phyloP scores from a whole-genome alignment of 805 yeast species.

The Sungouiozyma intestinalis region DNA sequence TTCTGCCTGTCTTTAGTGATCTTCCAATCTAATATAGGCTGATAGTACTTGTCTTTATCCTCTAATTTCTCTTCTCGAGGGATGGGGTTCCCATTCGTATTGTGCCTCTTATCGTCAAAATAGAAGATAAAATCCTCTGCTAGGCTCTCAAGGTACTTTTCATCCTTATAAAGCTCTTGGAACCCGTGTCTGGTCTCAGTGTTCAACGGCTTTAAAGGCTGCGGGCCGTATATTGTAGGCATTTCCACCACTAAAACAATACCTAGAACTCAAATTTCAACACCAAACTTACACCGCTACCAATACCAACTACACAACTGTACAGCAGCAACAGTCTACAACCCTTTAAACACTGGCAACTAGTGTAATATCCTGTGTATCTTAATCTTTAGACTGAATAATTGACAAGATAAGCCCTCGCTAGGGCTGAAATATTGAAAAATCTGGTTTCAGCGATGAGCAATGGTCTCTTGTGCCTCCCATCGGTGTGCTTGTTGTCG shows the following conservation, averaged over 20 bases:
- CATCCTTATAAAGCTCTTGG: slow-evolving; percentile 41
- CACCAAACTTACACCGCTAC: background rate
- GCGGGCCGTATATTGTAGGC: slow-evolving; percentile 26
- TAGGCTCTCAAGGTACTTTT: slow-evolving; percentile 43
- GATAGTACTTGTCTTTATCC: slow-evolving; percentile 41
- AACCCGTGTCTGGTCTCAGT: slow-evolving; percentile 59
- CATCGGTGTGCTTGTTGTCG: too few species aligned
- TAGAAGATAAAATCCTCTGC: slow-evolving; percentile 69
- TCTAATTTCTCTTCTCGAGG: slow-evolving; percentile 40
- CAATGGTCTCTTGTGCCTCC: too few species aligned
- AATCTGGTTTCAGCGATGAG: too few species aligned
- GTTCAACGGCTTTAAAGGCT: slow-evolving; percentile 39
- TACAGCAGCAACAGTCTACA: too few species aligned
- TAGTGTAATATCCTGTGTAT: too few species aligned
- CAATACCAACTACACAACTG: too few species aligned
- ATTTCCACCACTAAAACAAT: slow-evolving; percentile 5
- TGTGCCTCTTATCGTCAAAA: slow-evolving; percentile 86
- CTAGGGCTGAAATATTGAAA: background rate
- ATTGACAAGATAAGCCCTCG: background rate
- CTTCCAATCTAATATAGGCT: slow-evolving; percentile 83
- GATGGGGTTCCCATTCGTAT: slow-evolving; percentile 76
- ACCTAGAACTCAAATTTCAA: background rate
- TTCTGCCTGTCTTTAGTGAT: slow-evolving; percentile 81
- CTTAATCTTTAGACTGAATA: too few species aligned
- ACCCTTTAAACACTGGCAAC: too few species aligned